These are phyloP conservation scores for Gynandropsis gynandra DNA, from an alignment of 345 rosid genomes.

Conservation along the genomic window DNA sequence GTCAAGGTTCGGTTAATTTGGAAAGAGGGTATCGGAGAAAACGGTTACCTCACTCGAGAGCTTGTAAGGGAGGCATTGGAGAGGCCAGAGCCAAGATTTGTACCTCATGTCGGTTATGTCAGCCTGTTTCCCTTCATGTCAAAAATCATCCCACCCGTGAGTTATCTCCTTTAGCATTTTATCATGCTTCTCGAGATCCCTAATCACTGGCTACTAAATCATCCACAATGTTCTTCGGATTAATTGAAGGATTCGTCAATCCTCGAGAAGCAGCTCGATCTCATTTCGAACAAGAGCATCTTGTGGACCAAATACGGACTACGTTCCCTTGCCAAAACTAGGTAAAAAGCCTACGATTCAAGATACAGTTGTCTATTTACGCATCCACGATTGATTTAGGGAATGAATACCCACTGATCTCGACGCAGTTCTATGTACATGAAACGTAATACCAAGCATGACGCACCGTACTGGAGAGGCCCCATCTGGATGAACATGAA, in stretches of 20 bases:
- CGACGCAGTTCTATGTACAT: slow-evolving; percentile 65
- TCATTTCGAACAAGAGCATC: slow-evolving; percentile 57
- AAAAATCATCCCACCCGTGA: slow-evolving; percentile 79
- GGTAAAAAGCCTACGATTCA: slow-evolving; percentile 37
- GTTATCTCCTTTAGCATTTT: slow-evolving; percentile 22
- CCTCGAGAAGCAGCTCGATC: slow-evolving; percentile 78
- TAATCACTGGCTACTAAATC: slow-evolving; percentile 1
- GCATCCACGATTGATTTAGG: background rate
- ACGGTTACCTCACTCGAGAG: slow-evolving; percentile 42
- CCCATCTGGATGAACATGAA: slow-evolving; percentile 94
- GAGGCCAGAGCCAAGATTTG: slow-evolving; percentile 58
- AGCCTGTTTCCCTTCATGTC: slow-evolving; percentile 92
- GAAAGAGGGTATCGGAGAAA: slow-evolving; percentile 48
- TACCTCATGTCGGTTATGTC: slow-evolving; percentile 88
- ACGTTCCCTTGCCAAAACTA: slow-evolving; percentile 84
- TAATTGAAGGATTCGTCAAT: slow-evolving; percentile 59
- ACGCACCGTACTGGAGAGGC: slow-evolving; percentile 97
- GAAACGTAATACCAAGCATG: slow-evolving; percentile 82
- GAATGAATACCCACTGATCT: background rate
- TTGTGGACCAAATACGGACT: slow-evolving; percentile 87
- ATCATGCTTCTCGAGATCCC: slow-evolving; percentile 5
- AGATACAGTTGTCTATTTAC: slow-evolving; percentile 3
- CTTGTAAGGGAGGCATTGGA: slow-evolving; percentile 71
- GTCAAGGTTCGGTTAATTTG: slow-evolving; percentile 67
- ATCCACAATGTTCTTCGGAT: slow-evolving; percentile 1